Evolutionary conservation across 257 asterid species (phyloP), one percentile per base, ranked within the genome.

Genomic region (Prunella vulgaris): DNA sequence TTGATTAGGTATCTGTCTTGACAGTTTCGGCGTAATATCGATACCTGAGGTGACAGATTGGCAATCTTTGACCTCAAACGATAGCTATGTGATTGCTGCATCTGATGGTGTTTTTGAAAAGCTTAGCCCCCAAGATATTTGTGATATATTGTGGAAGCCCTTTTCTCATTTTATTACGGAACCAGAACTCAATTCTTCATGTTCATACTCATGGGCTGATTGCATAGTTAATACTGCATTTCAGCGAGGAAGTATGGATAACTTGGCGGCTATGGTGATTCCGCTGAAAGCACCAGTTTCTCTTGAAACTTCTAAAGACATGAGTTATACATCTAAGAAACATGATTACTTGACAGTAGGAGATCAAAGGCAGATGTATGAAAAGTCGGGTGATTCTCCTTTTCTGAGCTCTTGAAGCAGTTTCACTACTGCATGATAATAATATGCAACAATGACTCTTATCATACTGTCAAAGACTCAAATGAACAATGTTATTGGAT

Each of bases 11-110:
- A 24, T 63, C 14, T 62, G 61, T 79, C 65, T 77, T 78, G 61
- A 58, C 90, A 94, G 96, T 76, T 94, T 81, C 84, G 99, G 97
- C 12, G 99, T 94, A 73, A 90, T 81, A 80, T 86, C 99, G n/a
- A 87, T 85, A 42, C 97, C 99, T 27, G 99, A 94, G 86, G 93
- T 94, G 84, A 89, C 97, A 71, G 96, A 87, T 73, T 94, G 97
- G 99, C 87, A 83, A 77, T 93, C 89, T 69, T 78, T 94, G 84
- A 76, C 89, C 27, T 81, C 69, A 72, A 94, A 91, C 32, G 96
- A 88, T 80, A 91, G 91, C 89, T 90, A 88, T 78, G 78, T 93
- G 77, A 89, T 94, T 77, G 87, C 89, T 79, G 90, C 97, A 54
- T 87, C 99, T 56, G 99, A 94, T 79, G 97, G 97, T 46, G 84